Conservation (phyloP, 441 rosid genomes). For the Bruguiera hainesii region DNA sequence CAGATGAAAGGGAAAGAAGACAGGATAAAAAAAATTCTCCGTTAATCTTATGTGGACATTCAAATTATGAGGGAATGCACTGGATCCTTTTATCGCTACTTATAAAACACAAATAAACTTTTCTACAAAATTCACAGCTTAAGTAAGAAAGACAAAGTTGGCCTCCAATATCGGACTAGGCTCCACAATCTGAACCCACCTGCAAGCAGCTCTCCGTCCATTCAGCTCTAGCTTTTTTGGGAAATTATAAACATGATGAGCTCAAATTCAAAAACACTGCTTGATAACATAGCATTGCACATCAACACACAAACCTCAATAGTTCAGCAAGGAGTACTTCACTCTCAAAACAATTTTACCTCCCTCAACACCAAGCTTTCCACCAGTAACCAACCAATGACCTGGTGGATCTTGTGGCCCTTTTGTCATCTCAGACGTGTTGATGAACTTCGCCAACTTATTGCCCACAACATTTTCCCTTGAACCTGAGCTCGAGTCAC, state of each 20-base stretch:
- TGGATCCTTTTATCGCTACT: not conserved
- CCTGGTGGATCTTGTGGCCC: conserved; percentile 72
- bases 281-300: conserved; percentile 13
- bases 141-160: conserved; percentile 10
- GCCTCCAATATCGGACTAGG: conserved; percentile 24
- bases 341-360: conserved; percentile 57
- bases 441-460: conserved; percentile 56
- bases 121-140: conserved; percentile 28
- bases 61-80: no score
- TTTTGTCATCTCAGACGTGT: conserved; percentile 55
- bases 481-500: conserved; percentile 39
- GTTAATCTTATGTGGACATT: no score
- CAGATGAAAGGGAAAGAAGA: no score
- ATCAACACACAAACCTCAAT: conserved; percentile 32
- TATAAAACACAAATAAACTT: conserved; percentile 2
- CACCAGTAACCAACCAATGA: conserved; percentile 78
- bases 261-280: conserved; percentile 8
- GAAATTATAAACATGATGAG: conserved; percentile 21
- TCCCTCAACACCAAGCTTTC: conserved; percentile 69
- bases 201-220: no score
- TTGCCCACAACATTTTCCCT: conserved; percentile 28
- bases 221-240: conserved; percentile 6
- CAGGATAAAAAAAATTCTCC: no score
- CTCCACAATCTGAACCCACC: not conserved
- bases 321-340: conserved; percentile 60